Evolutionary conservation across 2,329 filamentous ascomycete species (phyloP).

Genomic region (Colletotrichum caudatum): DNA sequence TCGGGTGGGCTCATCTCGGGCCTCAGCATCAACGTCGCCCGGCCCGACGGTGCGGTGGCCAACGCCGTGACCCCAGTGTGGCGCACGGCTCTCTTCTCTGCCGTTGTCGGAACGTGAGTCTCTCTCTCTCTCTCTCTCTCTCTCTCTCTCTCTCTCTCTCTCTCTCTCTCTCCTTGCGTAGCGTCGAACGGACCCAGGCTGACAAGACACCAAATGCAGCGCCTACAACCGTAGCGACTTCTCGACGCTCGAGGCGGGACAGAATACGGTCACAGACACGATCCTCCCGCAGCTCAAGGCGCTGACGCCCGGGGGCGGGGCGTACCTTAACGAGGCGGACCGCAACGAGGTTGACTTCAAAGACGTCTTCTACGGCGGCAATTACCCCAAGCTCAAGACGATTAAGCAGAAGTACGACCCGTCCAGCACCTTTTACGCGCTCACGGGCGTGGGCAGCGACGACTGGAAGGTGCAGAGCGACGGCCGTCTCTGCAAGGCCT

Average conservation of each 20-base stretch:
- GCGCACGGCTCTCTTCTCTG: conserved; percentile 40
- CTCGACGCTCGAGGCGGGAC: conserved; percentile 29
- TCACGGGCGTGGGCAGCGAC: conserved; percentile 63
- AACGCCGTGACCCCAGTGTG: conserved; percentile 45
- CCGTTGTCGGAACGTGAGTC: conserved; percentile 38
- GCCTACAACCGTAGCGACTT: conserved; percentile 31
- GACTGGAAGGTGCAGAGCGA: conserved; percentile 55
- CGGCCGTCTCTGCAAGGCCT: conserved; percentile 42
- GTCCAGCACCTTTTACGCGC: conserved; percentile 60
- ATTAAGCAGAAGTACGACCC: conserved; percentile 65
- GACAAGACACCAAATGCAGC: background rate
- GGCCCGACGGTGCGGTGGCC: conserved; percentile 15
- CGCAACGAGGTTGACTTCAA: conserved; percentile 59
- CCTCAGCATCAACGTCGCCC: conserved; percentile 34
- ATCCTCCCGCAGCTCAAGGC: conserved; percentile 26
- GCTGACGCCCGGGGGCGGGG: conserved; percentile 54
- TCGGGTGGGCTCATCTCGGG: conserved; percentile 32
- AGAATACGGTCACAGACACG: conserved; percentile 23
- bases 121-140: background rate
- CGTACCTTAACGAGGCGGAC: conserved; percentile 66
- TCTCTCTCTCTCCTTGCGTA: background rate
- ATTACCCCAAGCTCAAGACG: conserved; percentile 55
- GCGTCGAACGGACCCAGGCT: background rate
- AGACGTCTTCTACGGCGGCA: conserved; percentile 59
- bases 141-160: no score